Evolutionary conservation across 2,329 filamentous ascomycete genomes (phyloP), one percentile per base, ranked within the genome.

Genomic region (Metarhizium rileyi): DNA sequence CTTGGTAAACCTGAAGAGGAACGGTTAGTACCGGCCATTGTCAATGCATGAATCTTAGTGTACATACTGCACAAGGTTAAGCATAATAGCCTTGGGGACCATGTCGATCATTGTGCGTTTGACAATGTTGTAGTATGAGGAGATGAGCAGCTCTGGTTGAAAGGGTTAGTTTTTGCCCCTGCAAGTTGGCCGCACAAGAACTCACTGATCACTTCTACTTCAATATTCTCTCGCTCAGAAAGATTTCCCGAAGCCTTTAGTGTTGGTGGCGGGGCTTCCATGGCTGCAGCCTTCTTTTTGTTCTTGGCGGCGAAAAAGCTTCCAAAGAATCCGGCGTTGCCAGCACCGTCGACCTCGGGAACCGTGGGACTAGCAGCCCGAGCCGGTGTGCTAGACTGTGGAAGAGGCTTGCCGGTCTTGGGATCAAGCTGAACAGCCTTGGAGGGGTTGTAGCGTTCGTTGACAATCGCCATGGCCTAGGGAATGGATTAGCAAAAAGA

Each of bases 231-330:
- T 53, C 93, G 89, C 71, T 98, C 93, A 5, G 87, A 95, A 36
- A 98, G 75, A 25, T 85, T 95, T 40, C 93, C 91, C 3, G 89
- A 95, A 30, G 93, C 93, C 75, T 96, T 98, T 51, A 98, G 81
- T 40, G 83, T 91, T 27, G 93, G 81, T 54, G 93, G 93, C 36
- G 93, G 93, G 14, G 93, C 77, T 67, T 98, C 93, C 93, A 98
- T 98, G 44, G 91, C 90, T n/a, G 93, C 93, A 72, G 95, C 94
- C 84, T 96, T 97, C 81, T 98, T 98, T 83, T 97, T 98, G 75
- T 97, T 98, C 81, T 97, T 98, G 64, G 88, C 90, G 10, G 93
- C 89, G 65, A 96, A 98, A 80, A 98, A 98, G 63, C 88, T 95
- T 59, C 93, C 93, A 61, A 98, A 98, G 78, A 98, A 98, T 35